Conservation (phyloP, 2,329 filamentous ascomycete species). For the Coleophoma eucalyptorum region DNA sequence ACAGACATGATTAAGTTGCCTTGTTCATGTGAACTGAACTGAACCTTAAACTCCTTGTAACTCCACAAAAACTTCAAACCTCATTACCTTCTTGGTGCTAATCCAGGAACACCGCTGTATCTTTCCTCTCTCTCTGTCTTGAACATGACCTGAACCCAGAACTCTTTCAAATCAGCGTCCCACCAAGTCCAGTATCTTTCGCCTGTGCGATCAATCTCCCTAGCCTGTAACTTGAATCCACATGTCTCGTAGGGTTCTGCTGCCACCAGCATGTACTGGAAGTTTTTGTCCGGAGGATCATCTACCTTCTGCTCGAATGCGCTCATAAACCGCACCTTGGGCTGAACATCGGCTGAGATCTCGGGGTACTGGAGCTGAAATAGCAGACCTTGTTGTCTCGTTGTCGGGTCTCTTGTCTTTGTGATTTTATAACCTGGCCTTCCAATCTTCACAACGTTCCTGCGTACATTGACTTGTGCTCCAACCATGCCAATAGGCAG, state of each 20-base stretch:
- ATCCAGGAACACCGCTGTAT: conserved; percentile 63
- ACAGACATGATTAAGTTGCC: neutral
- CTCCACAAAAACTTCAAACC: conserved; percentile 1
- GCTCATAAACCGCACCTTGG: conserved; percentile 94
- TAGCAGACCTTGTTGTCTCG: conserved; percentile 83
- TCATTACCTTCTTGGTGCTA: conserved; percentile 32
- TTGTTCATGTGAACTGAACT: neutral
- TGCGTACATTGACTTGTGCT: conserved; percentile 55
- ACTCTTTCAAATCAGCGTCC: conserved; percentile 93
- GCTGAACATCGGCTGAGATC: conserved; percentile 69
- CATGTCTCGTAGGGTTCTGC: conserved; percentile 98
- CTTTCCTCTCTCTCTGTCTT: conserved; percentile 97
- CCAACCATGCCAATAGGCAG: conserved; percentile 74
- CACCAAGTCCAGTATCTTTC: conserved; percentile 92
- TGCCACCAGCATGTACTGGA: conserved; percentile 91
- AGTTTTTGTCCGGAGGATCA: conserved; percentile 85
- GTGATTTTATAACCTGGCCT: conserved; percentile 97
- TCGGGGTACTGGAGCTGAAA: conserved; percentile 97
- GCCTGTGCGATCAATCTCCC: conserved; percentile 86
- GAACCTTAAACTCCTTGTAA: conserved; percentile 6
- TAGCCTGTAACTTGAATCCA: conserved; percentile 90
- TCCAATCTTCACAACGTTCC: conserved; percentile 91
- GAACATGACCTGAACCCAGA: conserved; percentile 96
- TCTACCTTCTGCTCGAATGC: conserved; percentile 95
- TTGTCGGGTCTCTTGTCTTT: conserved; percentile 86